Percentiles rank a stretch among this genome's conserved stretches.
Evolutionary conservation across 805 yeast species (phyloP).

Genomic region (Lipomyces spencermartinsiae): DNA sequence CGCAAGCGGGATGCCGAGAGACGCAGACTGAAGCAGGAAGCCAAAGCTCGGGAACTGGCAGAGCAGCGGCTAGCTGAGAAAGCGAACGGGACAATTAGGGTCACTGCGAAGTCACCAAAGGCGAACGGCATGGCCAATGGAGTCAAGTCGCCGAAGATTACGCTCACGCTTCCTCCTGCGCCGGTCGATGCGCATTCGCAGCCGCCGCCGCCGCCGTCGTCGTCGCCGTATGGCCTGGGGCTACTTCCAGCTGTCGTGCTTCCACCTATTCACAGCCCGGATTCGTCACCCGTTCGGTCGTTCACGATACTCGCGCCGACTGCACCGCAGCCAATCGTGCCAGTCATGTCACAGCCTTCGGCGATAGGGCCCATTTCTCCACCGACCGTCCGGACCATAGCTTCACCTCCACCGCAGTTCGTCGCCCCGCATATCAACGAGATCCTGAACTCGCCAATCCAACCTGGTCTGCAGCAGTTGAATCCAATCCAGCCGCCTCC

Average conservation of each 20-base stretch:
- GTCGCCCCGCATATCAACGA: background rate
- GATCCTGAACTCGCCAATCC: background rate
- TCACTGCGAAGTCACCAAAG: background rate
- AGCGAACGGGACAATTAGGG: background rate
- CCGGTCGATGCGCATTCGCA: background rate
- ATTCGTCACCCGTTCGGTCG: background rate
- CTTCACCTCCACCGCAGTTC: background rate
- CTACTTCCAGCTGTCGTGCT: background rate
- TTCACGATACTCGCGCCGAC: background rate
- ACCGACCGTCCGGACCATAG: background rate
- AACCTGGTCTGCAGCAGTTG: background rate
- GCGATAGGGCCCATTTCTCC: background rate
- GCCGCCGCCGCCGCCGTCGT: background rate
- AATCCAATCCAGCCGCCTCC: background rate
- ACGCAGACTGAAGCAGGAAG: conserved; percentile 14
- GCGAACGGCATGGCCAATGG: conserved; percentile 1
- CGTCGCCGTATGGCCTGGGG: background rate
- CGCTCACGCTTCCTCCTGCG: background rate
- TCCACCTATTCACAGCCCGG: background rate
- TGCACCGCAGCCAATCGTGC: background rate
- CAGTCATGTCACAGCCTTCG: background rate
- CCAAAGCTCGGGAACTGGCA: conserved; percentile 9
- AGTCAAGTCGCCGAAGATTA: background rate
- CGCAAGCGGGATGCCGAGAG: conserved; percentile 31
- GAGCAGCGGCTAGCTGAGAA: conserved; percentile 1